Base-by-base conservation (phyloP, 768 basidiomycete genomes). In the Leucocoprinus birnbaumii region DNA sequence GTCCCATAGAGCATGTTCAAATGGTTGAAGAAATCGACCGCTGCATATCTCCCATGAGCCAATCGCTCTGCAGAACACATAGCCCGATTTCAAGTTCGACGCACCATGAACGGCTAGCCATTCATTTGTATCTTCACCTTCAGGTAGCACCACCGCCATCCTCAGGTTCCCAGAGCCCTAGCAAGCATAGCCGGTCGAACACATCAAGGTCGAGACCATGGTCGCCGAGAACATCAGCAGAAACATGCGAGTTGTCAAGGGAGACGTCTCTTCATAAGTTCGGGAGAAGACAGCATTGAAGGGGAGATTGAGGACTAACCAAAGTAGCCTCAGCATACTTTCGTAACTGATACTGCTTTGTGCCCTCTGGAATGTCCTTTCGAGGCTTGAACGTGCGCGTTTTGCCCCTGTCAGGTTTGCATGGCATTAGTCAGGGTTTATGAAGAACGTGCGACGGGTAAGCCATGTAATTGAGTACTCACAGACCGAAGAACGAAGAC, bases 1-100 rank as follows among this genome's bases (percentile, higher is more conserved):
- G 94, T 97, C 10, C 96, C 97, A 65, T 98, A 99, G 18, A 99
- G 76, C 97, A 99, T 99, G 69, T 99, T 99, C 60, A 99, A 73
- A 67, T 99, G 97, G 67, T 98, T 99, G 80, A 98, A 99, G 74
- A 99, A 99, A 70, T 99, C 97, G 57, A 98, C 96, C 26, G 94
- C 97, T 99, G 51, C 8, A 46, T 16, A n/a, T 21, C 38, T 5
- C 27, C 14, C 9, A 14, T 31, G 16, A 27, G n/a, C 31, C 47
- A 35, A 18, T 22, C 11, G 16, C 27, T 31, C 26, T 26, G 27
- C 47, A 47, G 34, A 14, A 11, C n/a, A n/a, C n/a, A n/a, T n/a
- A n/a, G n/a, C n/a, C n/a, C n/a, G n/a, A n/a, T n/a, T n/a, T n/a
- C n/a, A n/a, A n/a, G n/a, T n/a, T n/a, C n/a, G 24, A 65, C 84